phyloP scores from a whole-genome alignment of 2,329 filamentous ascomycete species.

The Didymella arachidicola region DNA sequence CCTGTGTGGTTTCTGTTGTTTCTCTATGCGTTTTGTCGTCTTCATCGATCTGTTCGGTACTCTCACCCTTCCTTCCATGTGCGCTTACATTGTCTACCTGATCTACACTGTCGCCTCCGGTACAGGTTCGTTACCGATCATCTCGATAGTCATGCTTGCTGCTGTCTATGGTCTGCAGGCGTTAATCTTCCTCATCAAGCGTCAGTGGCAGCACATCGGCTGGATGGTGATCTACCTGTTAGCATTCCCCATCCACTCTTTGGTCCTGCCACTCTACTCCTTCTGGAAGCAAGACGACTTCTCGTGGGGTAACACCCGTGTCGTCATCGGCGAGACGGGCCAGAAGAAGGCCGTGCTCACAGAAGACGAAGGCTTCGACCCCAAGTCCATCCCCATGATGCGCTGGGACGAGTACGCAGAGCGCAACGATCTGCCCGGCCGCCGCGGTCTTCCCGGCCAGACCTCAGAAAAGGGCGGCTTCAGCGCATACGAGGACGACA shows the following conservation, averaged over 20 bases:
- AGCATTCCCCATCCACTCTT: constrained; percentile 94
- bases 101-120: constrained; percentile 78
- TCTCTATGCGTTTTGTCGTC: constrained; percentile 96
- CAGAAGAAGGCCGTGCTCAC: constrained; percentile 88
- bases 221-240: constrained; percentile 99
- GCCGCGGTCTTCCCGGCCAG: constrained; percentile 70
- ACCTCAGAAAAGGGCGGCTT: constrained; percentile 66
- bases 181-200: constrained; percentile 93
- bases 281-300: constrained; percentile 99
- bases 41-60: constrained; percentile 94
- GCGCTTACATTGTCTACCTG: constrained; percentile 84
- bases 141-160: constrained; percentile 88
- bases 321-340: constrained; percentile 94
- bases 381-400: constrained; percentile 89
- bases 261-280: constrained; percentile 90
- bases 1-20: constrained; percentile 98
- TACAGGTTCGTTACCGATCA: constrained; percentile 78
- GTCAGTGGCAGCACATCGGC: constrained; percentile 97
- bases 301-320: constrained; percentile 96
- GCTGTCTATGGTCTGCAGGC: constrained; percentile 95
- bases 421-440: constrained; percentile 86
- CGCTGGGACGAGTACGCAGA: constrained; percentile 96
- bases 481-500: constrained; percentile 73
- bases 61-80: constrained; percentile 88
- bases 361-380: constrained; percentile 83